phyloP scores from a whole-genome alignment of 2,329 filamentous ascomycete species.

The Stachybotrys chlorohalonatus region DNA sequence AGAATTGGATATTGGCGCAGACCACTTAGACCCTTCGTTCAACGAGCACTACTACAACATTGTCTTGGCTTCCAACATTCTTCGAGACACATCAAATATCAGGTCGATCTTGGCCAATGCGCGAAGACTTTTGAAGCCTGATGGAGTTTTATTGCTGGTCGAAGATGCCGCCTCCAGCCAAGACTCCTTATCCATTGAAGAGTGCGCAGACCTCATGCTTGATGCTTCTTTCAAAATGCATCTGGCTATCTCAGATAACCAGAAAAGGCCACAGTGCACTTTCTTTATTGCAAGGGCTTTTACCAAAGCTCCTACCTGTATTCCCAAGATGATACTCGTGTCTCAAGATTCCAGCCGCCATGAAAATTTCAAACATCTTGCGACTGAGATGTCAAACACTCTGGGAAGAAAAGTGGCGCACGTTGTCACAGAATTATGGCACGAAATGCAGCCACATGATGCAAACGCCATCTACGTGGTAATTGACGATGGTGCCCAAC shows the following conservation, averaged over 20 bases:
- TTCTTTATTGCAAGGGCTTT: constrained; percentile 2
- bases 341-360: neutral
- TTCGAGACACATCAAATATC: neutral
- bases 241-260: neutral
- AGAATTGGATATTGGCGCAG: neutral
- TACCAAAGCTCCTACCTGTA: neutral
- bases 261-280: neutral
- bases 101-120: neutral
- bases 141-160: neutral
- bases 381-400: neutral
- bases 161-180: neutral
- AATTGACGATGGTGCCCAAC: constrained; percentile 3
- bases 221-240: constrained; percentile 3
- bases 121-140: neutral
- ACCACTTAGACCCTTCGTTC: neutral
- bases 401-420: neutral
- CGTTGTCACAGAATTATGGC: neutral
- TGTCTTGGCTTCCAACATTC: neutral
- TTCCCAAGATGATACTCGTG: neutral
- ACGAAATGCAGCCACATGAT: neutral
- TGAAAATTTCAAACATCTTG: neutral
- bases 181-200: neutral
- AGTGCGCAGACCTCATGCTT: neutral
- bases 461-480: constrained; percentile 1
- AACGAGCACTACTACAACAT: neutral